Evolutionary conservation across 345 rosid species (phyloP).

Genomic region (Arabidopsis arenosa): DNA sequence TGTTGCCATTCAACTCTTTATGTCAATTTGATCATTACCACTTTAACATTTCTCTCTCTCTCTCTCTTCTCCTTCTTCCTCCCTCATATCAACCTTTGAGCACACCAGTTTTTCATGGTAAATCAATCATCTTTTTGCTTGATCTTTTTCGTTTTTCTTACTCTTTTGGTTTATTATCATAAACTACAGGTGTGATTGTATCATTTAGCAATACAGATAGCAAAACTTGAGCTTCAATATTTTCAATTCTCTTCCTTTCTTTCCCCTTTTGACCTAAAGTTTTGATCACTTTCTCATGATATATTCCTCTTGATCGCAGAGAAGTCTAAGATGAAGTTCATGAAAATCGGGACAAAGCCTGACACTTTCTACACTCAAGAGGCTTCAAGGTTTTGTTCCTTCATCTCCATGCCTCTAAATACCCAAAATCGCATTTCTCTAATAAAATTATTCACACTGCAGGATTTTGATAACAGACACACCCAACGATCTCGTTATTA

Average conservation of each 20-base stretch:
- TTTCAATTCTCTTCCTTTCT: slow-evolving; percentile 11
- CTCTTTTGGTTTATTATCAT: slow-evolving; percentile 22
- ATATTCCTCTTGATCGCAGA: slow-evolving; percentile 35
- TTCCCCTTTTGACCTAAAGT: slow-evolving; percentile 16
- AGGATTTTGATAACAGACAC: slow-evolving; percentile 75
- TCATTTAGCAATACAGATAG: slow-evolving; percentile 9
- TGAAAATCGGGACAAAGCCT: slow-evolving; percentile 90
- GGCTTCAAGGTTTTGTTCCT: slow-evolving; percentile 69
- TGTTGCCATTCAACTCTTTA: slow-evolving; percentile 40
- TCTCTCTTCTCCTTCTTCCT: slow-evolving; percentile 20
- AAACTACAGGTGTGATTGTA: slow-evolving; percentile 23
- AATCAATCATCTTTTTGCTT: slow-evolving; percentile 42
- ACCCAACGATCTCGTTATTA: slow-evolving; percentile 68
- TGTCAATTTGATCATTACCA: slow-evolving; percentile 33
- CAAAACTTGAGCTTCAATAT: slow-evolving; percentile 22
- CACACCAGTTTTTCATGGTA: slow-evolving; percentile 35
- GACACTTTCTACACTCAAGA: slow-evolving; percentile 93
- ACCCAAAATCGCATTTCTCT: slow-evolving; percentile 25
- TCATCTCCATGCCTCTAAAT: slow-evolving; percentile 19
- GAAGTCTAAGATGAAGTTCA: slow-evolving; percentile 78
- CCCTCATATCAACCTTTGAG: slow-evolving; percentile 43
- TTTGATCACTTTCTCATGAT: slow-evolving; percentile 36
- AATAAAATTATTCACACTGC: slow-evolving; percentile 41
- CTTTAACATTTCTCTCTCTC: slow-evolving; percentile 25
- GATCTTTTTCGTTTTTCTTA: neutral